These are phyloP conservation scores for Nothophytophthora sp. DNA, from an alignment of 352 stramenopile genomes.

Conservation along the genomic window DNA sequence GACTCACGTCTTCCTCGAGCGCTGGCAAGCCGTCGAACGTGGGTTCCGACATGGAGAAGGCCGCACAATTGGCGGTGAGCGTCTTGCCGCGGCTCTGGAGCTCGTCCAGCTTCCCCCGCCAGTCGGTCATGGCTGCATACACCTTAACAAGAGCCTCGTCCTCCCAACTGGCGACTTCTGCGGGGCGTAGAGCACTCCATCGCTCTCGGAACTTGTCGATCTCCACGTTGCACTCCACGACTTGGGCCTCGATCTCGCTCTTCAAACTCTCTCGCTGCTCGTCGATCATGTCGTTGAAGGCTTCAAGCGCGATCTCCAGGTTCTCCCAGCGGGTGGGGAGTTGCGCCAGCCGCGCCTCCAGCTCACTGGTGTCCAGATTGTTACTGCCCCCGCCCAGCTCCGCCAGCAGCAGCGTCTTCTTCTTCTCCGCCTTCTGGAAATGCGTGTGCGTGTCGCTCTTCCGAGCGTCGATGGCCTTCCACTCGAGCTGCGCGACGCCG, in stretches of 20 bases:
- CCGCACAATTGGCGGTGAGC: conserved; percentile 81
- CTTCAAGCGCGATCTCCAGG: conserved; percentile 93
- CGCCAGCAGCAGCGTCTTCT: conserved; percentile 82
- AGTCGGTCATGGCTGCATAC: conserved; percentile 86
- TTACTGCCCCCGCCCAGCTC: conserved; percentile 29
- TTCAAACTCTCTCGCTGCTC: conserved; percentile 93
- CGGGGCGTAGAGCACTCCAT: conserved; percentile 87
- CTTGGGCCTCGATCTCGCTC: conserved; percentile 84
- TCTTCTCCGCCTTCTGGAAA: conserved; percentile 80
- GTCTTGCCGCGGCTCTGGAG: conserved; percentile 56
- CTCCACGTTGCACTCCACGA: conserved; percentile 89
- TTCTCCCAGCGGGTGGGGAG: conserved; percentile 91
- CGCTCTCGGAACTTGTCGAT: conserved; percentile 92
- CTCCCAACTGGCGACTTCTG: conserved; percentile 82
- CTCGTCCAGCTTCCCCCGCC: conserved; percentile 78
- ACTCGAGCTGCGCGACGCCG: conserved; percentile 85
- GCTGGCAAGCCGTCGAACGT: conserved; percentile 80
- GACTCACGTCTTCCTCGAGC: conserved; percentile 77
- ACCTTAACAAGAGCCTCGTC: conserved; percentile 69
- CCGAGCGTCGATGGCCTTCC: conserved; percentile 86
- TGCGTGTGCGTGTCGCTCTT: conserved; percentile 56
- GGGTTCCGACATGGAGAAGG: conserved; percentile 87
- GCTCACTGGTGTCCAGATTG: conserved; percentile 75
- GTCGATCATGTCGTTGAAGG: conserved; percentile 96
- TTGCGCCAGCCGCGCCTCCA: conserved; percentile 70